Base-by-base conservation (phyloP, 1,284 basidiomycete genomes). In the Fomes fomentarius region DNA sequence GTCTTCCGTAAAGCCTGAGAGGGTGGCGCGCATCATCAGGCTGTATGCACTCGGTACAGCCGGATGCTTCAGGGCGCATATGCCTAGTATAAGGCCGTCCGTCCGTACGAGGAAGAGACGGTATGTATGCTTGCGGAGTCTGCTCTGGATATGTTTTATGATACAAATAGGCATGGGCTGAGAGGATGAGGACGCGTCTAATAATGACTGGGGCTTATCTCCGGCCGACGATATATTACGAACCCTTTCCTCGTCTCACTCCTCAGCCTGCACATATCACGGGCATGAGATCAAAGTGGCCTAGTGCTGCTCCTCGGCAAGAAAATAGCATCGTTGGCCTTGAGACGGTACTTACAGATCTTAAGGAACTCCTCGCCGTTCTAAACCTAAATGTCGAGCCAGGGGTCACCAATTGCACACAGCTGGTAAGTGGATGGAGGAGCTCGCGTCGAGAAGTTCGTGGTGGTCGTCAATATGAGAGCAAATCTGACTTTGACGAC, bases 291-390 rank as follows among this genome's bases (percentile, higher is more conserved):
- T 83, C 67, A 67, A 95, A 93, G 97, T 87, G 37, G 86, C 80
- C 58, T 81, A 76, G 67, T 98, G 96, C 76, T 95, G 91, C 55
- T 89, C 88, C 65, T 91, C 91, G 22, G 95, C 97, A 54, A 98
- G 85, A 71, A n/a, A n/a, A 98, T 96, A 51, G 97, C 96, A 72
- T 99, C 94, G 80, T 99, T 98, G 50, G 95, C 78, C 73, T 95
- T 94, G 70, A 99, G 84, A 59, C 75, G 82, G 74, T 99, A 99
- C 75, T 98, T 98, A n/a, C n/a, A n/a, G n/a, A n/a, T n/a, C 66
- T 90, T 79, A 53, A 99, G 81, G 56, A 98, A 82, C 42, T 79
- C 79, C 70, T 96, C 91, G 51, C 92, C 94, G 62, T 94, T 80
- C 57, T 76, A 84, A 65, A 94, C 91, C 73, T 94, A 92, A 74